Evolutionary conservation across 352 stramenopile species (phyloP).

Genomic region (Globisporangium polare): DNA sequence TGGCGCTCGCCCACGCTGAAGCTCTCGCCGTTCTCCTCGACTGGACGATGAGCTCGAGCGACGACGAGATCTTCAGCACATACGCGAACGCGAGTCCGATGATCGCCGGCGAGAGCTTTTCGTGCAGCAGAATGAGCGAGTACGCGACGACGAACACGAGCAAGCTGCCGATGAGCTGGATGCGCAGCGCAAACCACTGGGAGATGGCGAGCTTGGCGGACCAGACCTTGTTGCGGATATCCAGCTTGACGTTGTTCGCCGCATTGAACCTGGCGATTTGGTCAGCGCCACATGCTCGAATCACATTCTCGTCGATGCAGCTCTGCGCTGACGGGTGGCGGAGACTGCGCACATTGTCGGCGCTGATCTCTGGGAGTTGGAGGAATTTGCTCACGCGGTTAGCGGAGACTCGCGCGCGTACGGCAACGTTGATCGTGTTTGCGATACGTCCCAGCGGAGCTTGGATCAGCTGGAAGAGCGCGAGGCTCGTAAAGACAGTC

Average conservation of each 20-base stretch:
- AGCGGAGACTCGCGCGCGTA: background rate
- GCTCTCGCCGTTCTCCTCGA: slow-evolving; percentile 58
- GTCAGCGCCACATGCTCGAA: slow-evolving; percentile 51
- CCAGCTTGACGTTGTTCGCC: slow-evolving; percentile 29
- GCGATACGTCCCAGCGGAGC: slow-evolving; percentile 21
- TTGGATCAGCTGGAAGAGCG: slow-evolving; percentile 79
- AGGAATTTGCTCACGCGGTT: slow-evolving; percentile 26
- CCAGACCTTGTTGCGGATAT: slow-evolving; percentile 40
- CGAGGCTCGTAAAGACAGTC: slow-evolving; percentile 60
- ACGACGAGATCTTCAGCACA: slow-evolving; percentile 62
- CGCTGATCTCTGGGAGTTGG: slow-evolving; percentile 33
- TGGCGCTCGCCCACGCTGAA: slow-evolving; percentile 80
- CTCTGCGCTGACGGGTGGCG: slow-evolving; percentile 8
- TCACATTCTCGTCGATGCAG: slow-evolving; percentile 18
- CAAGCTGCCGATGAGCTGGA: slow-evolving; percentile 80
- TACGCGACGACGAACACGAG: slow-evolving; percentile 66
- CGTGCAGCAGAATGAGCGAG: slow-evolving; percentile 39
- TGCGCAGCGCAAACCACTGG: slow-evolving; percentile 47
- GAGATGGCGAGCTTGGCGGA: slow-evolving; percentile 35
- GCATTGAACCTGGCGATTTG: slow-evolving; percentile 37
- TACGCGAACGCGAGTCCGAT: slow-evolving; percentile 81
- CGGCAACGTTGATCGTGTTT: background rate
- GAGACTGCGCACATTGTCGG: slow-evolving; percentile 14
- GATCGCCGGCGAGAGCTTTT: slow-evolving; percentile 47
- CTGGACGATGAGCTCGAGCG: slow-evolving; percentile 74